Evolutionary conservation across 495 filamentous ascomycete species (phyloP).

Genomic region (Hypoxylon fragiforme): DNA sequence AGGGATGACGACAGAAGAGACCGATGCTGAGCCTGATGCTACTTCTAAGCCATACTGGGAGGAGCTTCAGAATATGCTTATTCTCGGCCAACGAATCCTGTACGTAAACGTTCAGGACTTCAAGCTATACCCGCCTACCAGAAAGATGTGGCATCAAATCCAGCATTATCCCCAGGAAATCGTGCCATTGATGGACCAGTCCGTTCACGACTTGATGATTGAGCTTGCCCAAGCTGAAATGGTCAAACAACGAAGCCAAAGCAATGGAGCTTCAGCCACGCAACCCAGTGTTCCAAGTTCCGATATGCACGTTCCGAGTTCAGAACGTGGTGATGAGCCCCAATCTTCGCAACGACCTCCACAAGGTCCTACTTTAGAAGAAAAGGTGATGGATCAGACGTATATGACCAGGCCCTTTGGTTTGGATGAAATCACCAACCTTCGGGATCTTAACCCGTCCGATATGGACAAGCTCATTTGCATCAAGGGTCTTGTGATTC

Average conservation of each 20-base stretch:
- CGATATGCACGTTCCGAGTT: conserved; percentile 72
- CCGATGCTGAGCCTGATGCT: conserved; percentile 62
- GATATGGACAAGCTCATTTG: conserved; percentile 96
- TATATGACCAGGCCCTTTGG: conserved; percentile 91
- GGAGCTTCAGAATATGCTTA: conserved; percentile 86
- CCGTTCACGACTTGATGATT: conserved; percentile 89
- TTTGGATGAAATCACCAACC: conserved; percentile 83
- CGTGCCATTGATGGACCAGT: conserved; percentile 93
- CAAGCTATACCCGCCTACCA: conserved; percentile 87
- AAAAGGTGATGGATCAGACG: conserved; percentile 67
- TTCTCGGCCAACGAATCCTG: conserved; percentile 76
- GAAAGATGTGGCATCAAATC: conserved; percentile 93
- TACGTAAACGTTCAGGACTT: conserved; percentile 90
- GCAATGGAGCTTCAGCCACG: conserved; percentile 49
- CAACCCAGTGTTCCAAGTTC: conserved; percentile 61
- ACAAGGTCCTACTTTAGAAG: conserved; percentile 47
- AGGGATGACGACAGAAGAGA: conserved; percentile 77
- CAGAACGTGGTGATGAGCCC: conserved; percentile 63
- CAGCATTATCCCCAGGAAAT: conserved; percentile 94
- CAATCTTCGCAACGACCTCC: conserved; percentile 37
- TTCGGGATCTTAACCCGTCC: conserved; percentile 92
- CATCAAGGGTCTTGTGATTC: conserved; percentile 95
- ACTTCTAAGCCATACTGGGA: conserved; percentile 78
- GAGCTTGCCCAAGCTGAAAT: conserved; percentile 83
- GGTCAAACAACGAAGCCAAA: conserved; percentile 65